Evolutionary conservation across 2,329 filamentous ascomycete species (phyloP), one percentile per base, ranked within the genome.

Genomic region (Colletotrichum sp.): DNA sequence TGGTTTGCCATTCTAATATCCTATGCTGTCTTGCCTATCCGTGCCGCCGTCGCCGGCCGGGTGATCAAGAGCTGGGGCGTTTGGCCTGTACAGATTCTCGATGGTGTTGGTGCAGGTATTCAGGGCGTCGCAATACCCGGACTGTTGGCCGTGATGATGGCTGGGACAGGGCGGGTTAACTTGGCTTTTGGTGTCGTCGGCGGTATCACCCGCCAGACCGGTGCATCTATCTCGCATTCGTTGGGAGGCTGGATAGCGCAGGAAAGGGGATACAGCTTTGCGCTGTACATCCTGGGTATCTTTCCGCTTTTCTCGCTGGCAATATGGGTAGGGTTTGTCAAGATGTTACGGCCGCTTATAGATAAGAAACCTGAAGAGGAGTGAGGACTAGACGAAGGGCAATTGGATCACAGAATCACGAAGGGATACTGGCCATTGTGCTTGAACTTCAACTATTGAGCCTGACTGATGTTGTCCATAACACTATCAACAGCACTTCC

Each of bases 51-150:
- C 39, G 73, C 73, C 3, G 73, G 73, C 21, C 32, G 55, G 8
- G 39, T 49, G 2, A 34, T 75, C 18, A 68, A 75, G 32, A 66
- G 44, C 69, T 75, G 69, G 69, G 73, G 73, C 0, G 44, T 75
- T 1, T 75, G 73, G 73, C 73, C 73, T 2, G 73, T 75, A 3
- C 73, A 75, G 21, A 72, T 75, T 15, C 69, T 75, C 39, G 73
- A 75, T 8, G 73, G 73, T 15, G 15, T 75, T 30, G 73, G 73
- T n/a, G 69, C 73, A 7, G 73, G 73, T 2, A 75, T 75, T 4
- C 73, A 75, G 55, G 67, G 73, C 26, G 73, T 75, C 8, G 73
- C 73, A 5, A 75, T 75, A 8, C 72, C 73, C 2, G 73, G 73
- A 6, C 30, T 75, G 3, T 2, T 75, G 16, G 73, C 69, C 32